These are phyloP conservation scores for Bryum argenteum DNA, from an alignment of 225 moss, liverwort and hornwort species.

Conservation along the genomic window DNA sequence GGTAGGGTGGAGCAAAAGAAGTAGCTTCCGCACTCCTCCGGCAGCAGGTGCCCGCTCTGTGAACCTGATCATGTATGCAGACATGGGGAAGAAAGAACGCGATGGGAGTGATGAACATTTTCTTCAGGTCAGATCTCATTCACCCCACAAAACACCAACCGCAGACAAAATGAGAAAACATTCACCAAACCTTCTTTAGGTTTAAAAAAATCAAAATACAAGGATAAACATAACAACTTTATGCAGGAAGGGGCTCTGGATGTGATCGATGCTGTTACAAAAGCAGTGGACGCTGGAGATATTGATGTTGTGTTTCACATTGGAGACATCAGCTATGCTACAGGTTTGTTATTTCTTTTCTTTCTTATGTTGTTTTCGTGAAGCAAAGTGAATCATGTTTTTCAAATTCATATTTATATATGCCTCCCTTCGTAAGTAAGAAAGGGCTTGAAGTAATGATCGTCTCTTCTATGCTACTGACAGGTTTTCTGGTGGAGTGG, in stretches of 20 bases:
- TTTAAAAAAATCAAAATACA: background rate
- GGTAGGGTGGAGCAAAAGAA: constrained; percentile 56
- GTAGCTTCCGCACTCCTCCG: constrained; percentile 59
- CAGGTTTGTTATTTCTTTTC: constrained; percentile 18
- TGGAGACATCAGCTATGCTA: constrained; percentile 85
- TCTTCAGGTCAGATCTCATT: constrained; percentile 50
- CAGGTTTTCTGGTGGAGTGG: constrained; percentile 77
- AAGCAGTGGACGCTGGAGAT: constrained; percentile 43
- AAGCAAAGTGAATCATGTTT: too few relatives aligned
- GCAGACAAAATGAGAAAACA: too few relatives aligned
- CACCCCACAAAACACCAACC: background rate
- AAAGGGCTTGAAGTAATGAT: too few relatives aligned
- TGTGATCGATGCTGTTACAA: constrained; percentile 66
- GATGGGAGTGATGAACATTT: constrained; percentile 64
- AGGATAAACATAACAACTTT: background rate
- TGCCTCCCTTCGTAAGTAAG: too few relatives aligned
- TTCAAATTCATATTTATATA: too few relatives aligned
- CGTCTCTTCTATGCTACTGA: too few relatives aligned
- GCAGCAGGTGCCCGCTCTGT: constrained; percentile 42
- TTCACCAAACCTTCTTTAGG: too few relatives aligned
- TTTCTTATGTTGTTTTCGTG: too few relatives aligned
- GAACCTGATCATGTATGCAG: constrained; percentile 60
- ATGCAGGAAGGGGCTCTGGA: constrained; percentile 33
- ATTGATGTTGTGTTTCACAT: constrained; percentile 65
- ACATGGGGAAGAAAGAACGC: constrained; percentile 83